Evolutionary conservation across 2,329 filamentous ascomycete genomes (phyloP).

Genomic region (Didymella pomorum): DNA sequence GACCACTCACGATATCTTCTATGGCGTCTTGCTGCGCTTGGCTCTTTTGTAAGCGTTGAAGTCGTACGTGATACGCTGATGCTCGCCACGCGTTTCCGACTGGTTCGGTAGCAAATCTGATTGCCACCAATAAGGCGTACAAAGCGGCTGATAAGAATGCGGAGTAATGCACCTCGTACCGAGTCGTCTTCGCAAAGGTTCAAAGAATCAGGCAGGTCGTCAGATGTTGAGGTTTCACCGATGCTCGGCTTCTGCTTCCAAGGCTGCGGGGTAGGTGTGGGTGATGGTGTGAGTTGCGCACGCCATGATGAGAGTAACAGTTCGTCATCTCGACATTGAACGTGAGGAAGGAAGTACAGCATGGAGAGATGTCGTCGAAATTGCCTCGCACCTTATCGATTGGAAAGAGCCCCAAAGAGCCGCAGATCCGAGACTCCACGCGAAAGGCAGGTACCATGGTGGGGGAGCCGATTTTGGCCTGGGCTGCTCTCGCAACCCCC

Average conservation of each 20-base stretch:
- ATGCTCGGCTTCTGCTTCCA: conserved; percentile 9
- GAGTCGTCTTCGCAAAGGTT: conserved; percentile 3
- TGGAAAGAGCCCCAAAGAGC: conserved; percentile 23
- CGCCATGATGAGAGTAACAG: neutral
- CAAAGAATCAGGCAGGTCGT: conserved; percentile 18
- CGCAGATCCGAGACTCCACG: conserved; percentile 17
- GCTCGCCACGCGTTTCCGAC: conserved; percentile 11
- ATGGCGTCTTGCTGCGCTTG: conserved; percentile 10
- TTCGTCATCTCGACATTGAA: neutral
- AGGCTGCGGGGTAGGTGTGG: conserved; percentile 10
- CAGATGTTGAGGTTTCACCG: conserved; percentile 17
- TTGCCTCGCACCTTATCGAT: conserved; percentile 28
- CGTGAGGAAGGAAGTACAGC: neutral
- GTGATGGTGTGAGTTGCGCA: neutral
- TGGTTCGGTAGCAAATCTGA: conserved; percentile 10
- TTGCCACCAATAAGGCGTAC: conserved; percentile 21
- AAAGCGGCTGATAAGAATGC: conserved; percentile 21
- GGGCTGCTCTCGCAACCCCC: conserved; percentile 2
- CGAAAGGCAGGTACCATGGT: conserved; percentile 16
- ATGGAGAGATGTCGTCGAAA: conserved; percentile 28
- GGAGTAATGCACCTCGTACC: conserved; percentile 18
- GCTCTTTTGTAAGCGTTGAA: conserved; percentile 13
- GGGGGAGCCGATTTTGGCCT: conserved; percentile 11
- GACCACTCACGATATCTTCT: conserved; percentile 9
- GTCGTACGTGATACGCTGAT: conserved; percentile 13